Base-by-base conservation (phyloP, 2,329 filamentous ascomycete genomes). In the Claviceps monticola region DNA sequence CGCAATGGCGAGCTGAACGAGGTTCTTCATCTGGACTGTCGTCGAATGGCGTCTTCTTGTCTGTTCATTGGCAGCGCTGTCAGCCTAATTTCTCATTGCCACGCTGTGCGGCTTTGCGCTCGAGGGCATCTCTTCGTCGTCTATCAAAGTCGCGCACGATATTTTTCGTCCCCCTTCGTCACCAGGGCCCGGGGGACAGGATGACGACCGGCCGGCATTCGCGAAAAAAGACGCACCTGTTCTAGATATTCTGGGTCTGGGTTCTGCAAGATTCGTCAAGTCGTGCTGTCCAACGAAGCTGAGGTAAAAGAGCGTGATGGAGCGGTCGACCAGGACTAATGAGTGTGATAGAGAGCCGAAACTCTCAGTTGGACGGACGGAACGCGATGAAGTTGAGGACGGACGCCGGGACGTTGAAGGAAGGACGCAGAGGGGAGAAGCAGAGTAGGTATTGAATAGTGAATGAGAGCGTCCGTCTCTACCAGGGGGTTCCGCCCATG, bases 301-400 rank as follows among this genome's bases (percentile, higher is more conserved):
- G 58, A 56, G 54, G 51, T 14, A 66, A 50, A 60, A 55, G 64
- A 66, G 59, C 50, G 65, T 64, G 53, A 52, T 58, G 53, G 58
- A 58, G 55, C 55, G 53, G 56, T 52, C n/a, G 47, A 56, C 56
- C 56, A 59, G 56, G 56, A 51, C 50, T 56, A 74, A 78, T 59
- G 75, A 79, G 73, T 68, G 75, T 79, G 71, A 61, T 71, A 72
- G 74, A 77, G 74, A 76, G 73, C 57, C 61, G 56, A 59, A 58
- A 68, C 72, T 71, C 74, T 75, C 74, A 70, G 72, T 77, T 76
- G 73, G 72, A 69, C 67, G 69, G 62, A 66, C 61, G 59, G 59
- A 64, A 62, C 62, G 58, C 59, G 58, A 62, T 58, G 51, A 55
- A 19, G 17, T 46, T 23, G 34, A 60, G 56, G 56, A 62, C 54